These are phyloP conservation scores for Trichoderma oligosporum DNA, from an alignment of 2,329 filamentous ascomycete species.

Conservation along the genomic window DNA sequence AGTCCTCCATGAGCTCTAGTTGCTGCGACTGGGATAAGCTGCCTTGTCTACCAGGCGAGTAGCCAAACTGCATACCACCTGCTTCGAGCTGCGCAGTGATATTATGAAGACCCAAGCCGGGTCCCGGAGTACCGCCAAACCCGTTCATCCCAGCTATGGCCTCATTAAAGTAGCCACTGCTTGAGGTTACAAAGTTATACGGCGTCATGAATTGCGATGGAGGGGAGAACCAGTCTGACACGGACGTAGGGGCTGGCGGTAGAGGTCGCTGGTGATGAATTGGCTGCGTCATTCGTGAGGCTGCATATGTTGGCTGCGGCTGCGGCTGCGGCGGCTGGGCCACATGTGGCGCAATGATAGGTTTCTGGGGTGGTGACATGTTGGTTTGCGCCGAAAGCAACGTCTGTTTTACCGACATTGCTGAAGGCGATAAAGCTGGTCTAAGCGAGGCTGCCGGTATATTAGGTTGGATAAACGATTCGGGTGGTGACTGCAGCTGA, in stretches of 20 bases:
- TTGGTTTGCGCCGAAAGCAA: slow-evolving; percentile 29
- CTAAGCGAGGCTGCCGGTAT: slow-evolving; percentile 32
- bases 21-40: slow-evolving; percentile 78
- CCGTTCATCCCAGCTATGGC: slow-evolving; percentile 28
- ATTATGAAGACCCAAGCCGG: slow-evolving; percentile 34
- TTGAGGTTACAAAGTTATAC: slow-evolving; percentile 45
- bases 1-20: slow-evolving; percentile 73
- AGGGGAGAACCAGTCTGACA: slow-evolving; percentile 53
- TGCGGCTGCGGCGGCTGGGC: slow-evolving; percentile 14
- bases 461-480: slow-evolving; percentile 36
- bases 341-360: slow-evolving; percentile 19
- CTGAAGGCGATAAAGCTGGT: slow-evolving; percentile 38
- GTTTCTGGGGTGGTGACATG: slow-evolving; percentile 34
- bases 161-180: slow-evolving; percentile 42
- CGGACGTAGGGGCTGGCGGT: slow-evolving; percentile 39
- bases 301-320: slow-evolving; percentile 34
- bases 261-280: slow-evolving; percentile 41
- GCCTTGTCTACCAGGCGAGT: slow-evolving; percentile 54
- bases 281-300: slow-evolving; percentile 38
- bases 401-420: slow-evolving; percentile 32
- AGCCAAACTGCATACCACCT: slow-evolving; percentile 29
- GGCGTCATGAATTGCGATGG: slow-evolving; percentile 52
- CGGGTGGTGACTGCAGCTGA: slow-evolving; percentile 43
- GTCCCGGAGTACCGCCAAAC: slow-evolving; percentile 30
- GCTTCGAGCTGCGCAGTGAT: slow-evolving; percentile 27